These are phyloP conservation scores for Protea cynaroides DNA, from an alignment of 164 flowering plant species.

Conservation along the genomic window DNA sequence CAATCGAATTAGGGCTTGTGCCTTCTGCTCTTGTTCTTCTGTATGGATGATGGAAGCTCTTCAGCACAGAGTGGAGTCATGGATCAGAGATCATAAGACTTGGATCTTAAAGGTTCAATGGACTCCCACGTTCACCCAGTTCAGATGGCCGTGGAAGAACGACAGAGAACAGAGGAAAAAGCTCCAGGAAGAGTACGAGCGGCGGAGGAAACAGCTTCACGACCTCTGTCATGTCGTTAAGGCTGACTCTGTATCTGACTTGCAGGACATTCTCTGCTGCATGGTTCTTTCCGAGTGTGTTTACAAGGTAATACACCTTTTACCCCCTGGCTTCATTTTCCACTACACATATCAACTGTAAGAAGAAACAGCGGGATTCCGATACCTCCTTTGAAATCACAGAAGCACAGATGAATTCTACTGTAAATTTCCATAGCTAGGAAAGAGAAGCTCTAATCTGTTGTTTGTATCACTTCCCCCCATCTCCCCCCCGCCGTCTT, in stretches of 20 bases:
- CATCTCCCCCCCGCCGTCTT: too few species aligned
- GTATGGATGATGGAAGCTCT: constrained; percentile 48
- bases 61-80: constrained; percentile 65
- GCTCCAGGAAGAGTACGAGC: constrained; percentile 65
- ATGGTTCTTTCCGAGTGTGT: constrained; percentile 98
- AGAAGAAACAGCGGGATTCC: too few species aligned
- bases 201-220: constrained; percentile 53
- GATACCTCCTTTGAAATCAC: too few species aligned
- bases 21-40: not conserved
- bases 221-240: constrained; percentile 67
- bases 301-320: constrained; percentile 56
- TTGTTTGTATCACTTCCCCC: too few species aligned
- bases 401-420: too few species aligned
- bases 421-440: too few species aligned
- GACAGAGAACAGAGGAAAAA: constrained; percentile 52
- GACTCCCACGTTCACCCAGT: constrained; percentile 62
- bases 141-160: constrained; percentile 73
- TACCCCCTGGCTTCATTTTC: too few species aligned
- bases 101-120: constrained; percentile 47
- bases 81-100: constrained; percentile 70
- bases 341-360: too few species aligned
- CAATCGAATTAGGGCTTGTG: constrained; percentile 1
- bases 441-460: too few species aligned
- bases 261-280: constrained; percentile 88
- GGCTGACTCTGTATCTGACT: constrained; percentile 75